Evolutionary conservation across 257 asterid species (phyloP).

Genomic region (Solanum pinnatisectum): DNA sequence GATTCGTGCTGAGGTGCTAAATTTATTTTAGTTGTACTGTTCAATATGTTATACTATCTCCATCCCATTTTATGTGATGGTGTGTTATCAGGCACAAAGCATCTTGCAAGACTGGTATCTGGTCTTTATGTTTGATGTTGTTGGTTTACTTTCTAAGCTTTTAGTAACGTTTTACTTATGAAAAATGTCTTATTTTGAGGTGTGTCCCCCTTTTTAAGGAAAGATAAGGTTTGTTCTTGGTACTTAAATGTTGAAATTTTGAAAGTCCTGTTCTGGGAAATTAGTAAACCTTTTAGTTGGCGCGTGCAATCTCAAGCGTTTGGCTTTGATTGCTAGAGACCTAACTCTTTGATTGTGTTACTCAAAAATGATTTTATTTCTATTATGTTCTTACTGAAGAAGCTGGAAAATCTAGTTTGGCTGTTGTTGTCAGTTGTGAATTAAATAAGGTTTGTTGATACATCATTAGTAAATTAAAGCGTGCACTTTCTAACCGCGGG

Average conservation of each 20-base stretch:
- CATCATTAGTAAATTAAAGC: background rate
- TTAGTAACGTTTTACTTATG: background rate
- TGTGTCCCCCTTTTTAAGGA: background rate
- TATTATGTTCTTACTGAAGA: background rate
- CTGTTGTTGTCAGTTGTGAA: background rate
- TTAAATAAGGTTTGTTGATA: background rate
- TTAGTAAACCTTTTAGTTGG: background rate
- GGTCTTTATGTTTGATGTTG: background rate
- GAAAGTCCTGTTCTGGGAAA: background rate
- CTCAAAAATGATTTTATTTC: background rate
- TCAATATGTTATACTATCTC: background rate
- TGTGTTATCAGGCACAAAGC: background rate
- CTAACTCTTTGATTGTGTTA: background rate
- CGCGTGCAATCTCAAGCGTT: background rate
- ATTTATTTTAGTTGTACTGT: background rate
- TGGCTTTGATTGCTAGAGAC: background rate
- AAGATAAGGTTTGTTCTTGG: background rate
- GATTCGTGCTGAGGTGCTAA: slow-evolving; percentile 77
- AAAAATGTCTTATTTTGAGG: background rate
- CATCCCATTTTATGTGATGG: background rate
- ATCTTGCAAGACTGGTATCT: background rate
- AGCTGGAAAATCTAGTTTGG: background rate
- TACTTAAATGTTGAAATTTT: background rate
- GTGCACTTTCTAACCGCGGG: background rate
- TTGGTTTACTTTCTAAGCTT: background rate